Base-by-base conservation (phyloP, 139 green algal genomes). In the Zygnema cylindricum region DNA sequence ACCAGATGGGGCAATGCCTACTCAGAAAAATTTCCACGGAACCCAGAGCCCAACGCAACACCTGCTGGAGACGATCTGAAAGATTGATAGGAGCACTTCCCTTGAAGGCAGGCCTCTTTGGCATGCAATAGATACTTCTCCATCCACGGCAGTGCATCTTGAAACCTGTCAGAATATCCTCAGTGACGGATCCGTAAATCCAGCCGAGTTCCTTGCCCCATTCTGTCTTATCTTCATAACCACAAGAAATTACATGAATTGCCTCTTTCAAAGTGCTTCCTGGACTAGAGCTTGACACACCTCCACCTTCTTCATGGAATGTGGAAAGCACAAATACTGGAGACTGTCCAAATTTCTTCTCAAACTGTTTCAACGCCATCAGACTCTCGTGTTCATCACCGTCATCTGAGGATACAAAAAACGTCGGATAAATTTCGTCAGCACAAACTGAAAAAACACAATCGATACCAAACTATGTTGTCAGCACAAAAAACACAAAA, bases 1-100 rank as follows among this genome's bases (percentile, higher is more conserved):
- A 82, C 75, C 73, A 92, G 40, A 92, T 41, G 54, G 88, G 83
- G 78, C 87, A 89, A 55, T 87, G 33, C 23, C 69, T 43, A 2
- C 83, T 90, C 69, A 92, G 69, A 83, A 92, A 92, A 76, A 92
- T 92, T 43, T 92, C 88, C 22, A 92, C 88, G 21, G 69, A 88
- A 11, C 88, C 88, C 33, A 84, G 40, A 3, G 84, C 84, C 88
- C 88, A 92, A 1, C 88, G 88, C 43, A 92, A 84, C 49, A 92
- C 78, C 88, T 92, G 88, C 35, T 90, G 43, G 23, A 92, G 84
- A 39, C 88, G 88, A 76, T 92, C 88, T 36, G 88, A 76, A 75
- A 91, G 87, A 76, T 91, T 91, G 82, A 91, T 91, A 69, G 87
- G 87, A 23, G 87, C 87, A 36, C 79, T 78, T 39, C 87, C 87